These are phyloP conservation scores for Blastomyces silverae DNA, from an alignment of 2,329 filamentous ascomycete genomes.

Conservation along the genomic window DNA sequence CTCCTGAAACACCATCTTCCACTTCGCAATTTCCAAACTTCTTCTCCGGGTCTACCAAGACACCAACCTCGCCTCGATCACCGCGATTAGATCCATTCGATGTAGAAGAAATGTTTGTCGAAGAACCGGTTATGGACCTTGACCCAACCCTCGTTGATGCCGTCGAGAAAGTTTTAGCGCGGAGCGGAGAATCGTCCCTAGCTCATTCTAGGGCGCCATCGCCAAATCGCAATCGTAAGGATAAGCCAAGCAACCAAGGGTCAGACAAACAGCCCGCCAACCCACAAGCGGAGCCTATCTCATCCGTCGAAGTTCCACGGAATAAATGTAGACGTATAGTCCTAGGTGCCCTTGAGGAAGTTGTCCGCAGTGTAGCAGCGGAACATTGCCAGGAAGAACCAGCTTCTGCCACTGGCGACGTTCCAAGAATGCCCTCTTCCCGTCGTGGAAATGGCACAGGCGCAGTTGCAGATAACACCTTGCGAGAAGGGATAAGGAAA, in stretches of 20 bases:
- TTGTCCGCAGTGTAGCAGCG: conserved; percentile 50
- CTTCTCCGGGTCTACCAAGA: conserved; percentile 22
- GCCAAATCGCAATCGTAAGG: conserved; percentile 33
- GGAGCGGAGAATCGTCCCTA: conserved; percentile 39
- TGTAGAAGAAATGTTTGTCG: conserved; percentile 47
- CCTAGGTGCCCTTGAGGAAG: conserved; percentile 51
- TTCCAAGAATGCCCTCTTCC: conserved; percentile 24
- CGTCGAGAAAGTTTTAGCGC: conserved; percentile 49
- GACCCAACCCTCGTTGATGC: conserved; percentile 54
- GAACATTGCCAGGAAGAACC: conserved; percentile 41
- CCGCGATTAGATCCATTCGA: conserved; percentile 19
- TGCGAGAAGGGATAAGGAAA: conserved; percentile 51
- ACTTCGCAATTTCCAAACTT: conserved; percentile 28
- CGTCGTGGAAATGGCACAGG: conserved; percentile 32
- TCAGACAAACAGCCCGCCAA: conserved; percentile 21
- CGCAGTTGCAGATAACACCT: conserved; percentile 43
- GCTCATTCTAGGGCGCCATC: conserved; percentile 39
- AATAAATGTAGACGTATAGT: conserved; percentile 50
- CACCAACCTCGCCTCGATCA: conserved; percentile 12
- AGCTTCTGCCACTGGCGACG: conserved; percentile 28
- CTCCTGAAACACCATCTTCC: conserved; percentile 22
- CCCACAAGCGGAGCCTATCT: conserved; percentile 23
- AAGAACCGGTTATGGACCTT: conserved; percentile 52
- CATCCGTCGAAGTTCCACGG: conserved; percentile 42
- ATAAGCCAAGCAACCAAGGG: conserved; percentile 25